Conservation (phyloP, 73 alveolate genomes). For the Blepharisma japonicum region DNA sequence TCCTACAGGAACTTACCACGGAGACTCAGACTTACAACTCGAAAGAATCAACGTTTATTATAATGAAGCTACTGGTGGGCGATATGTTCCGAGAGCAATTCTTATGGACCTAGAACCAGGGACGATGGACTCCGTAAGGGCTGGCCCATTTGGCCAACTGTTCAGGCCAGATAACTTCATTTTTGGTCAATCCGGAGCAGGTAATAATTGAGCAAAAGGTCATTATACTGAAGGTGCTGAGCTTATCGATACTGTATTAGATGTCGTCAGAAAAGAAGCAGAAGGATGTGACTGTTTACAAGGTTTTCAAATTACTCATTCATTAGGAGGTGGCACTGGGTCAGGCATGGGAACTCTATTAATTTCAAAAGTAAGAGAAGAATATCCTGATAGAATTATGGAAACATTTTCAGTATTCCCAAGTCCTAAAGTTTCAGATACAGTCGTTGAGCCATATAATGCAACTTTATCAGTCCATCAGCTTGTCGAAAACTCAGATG, state of each 20-base stretch:
- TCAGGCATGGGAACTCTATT: constrained; percentile 96
- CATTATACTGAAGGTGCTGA: constrained; percentile 98
- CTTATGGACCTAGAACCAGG: constrained; percentile 99
- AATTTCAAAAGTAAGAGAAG: constrained; percentile 90
- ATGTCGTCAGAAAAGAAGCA: constrained; percentile 90
- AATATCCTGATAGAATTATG: constrained; percentile 93
- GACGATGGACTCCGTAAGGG: constrained; percentile 97
- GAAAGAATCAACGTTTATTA: constrained; percentile 94
- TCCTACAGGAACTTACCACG: constrained; percentile 97
- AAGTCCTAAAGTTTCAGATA: constrained; percentile 81
- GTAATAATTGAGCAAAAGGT: constrained; percentile 99
- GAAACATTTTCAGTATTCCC: constrained; percentile 95
- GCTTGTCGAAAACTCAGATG: constrained; percentile 95
- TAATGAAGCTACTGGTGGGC: constrained; percentile 97
- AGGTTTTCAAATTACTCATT: constrained; percentile 91
- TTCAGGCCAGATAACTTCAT: constrained; percentile 99
- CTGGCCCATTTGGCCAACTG: constrained; percentile 97
- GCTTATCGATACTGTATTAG: constrained; percentile 90
- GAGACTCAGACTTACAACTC: constrained; percentile 94
- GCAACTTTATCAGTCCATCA: constrained; percentile 96
- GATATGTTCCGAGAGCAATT: constrained; percentile 97
- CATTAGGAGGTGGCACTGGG: constrained; percentile 96
- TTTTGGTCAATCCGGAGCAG: constrained; percentile 95
- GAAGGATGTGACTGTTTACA: constrained; percentile 94
- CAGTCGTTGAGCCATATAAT: constrained; percentile 94